Percentiles rank a stretch among this genome's conserved stretches.
Conservation (phyloP, 2,329 filamentous ascomycete genomes). For the Furcasterigmium furcatum region DNA sequence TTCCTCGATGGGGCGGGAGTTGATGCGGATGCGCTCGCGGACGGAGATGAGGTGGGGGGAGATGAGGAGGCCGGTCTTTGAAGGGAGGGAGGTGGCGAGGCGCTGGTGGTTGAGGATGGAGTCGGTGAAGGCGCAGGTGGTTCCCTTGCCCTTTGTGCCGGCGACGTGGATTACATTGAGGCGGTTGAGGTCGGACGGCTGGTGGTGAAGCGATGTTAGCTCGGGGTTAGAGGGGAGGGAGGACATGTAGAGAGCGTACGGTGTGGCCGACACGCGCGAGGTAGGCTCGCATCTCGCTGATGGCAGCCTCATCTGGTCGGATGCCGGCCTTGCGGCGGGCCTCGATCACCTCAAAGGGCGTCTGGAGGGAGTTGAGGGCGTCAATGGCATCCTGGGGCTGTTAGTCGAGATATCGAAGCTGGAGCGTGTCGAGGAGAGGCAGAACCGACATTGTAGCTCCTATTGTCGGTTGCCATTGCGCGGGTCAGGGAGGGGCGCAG, state of each 20-base stretch:
- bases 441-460: conserved; percentile 12
- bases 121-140: conserved; percentile 63
- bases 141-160: conserved; percentile 74
- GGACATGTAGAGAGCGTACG: conserved; percentile 23
- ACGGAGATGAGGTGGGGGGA: conserved; percentile 67
- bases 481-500: conserved; percentile 1
- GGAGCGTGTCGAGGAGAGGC: too few species aligned
- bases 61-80: conserved; percentile 61
- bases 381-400: conserved; percentile 73
- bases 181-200: conserved; percentile 48
- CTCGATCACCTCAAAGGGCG: conserved; percentile 78
- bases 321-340: conserved; percentile 72
- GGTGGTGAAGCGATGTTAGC: background rate
- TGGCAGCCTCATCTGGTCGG: conserved; percentile 63
- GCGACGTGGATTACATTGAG: conserved; percentile 68
- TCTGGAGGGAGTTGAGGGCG: conserved; percentile 86
- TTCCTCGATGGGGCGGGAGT: conserved; percentile 55
- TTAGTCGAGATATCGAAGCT: too few species aligned
- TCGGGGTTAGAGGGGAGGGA: background rate
- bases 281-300: conserved; percentile 79
- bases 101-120: conserved; percentile 57
- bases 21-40: conserved; percentile 63
- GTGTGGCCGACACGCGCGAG: conserved; percentile 75
- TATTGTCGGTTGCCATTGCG: conserved; percentile 7
- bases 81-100: conserved; percentile 24